A percentile compares a stretch with the other conserved stretches of the same genome.
Conservation (phyloP, 257 asterid species). For the Ilex aquifolium region DNA sequence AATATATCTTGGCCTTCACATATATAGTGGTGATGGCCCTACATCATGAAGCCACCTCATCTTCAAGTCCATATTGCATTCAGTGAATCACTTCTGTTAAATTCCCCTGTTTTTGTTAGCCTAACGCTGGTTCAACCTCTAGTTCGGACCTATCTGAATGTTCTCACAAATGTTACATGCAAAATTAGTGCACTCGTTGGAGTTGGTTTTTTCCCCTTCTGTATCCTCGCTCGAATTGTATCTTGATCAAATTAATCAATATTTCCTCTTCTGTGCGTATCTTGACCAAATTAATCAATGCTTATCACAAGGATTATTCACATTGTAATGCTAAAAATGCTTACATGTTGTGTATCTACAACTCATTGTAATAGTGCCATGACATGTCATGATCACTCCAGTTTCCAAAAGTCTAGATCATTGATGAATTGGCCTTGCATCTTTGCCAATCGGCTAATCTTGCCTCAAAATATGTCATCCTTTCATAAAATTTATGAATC, state of each 20-base stretch:
- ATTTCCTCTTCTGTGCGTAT: too few species aligned
- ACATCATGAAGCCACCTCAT: too few species aligned
- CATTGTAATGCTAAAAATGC: not conserved
- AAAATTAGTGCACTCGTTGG: too few species aligned
- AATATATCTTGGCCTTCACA: too few species aligned
- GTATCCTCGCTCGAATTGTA: too few species aligned
- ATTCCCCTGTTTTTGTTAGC: slow-evolving; percentile 6
- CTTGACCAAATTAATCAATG: too few species aligned
- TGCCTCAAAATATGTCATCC: slow-evolving; percentile 18
- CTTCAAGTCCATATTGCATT: too few species aligned
- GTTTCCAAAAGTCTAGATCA: slow-evolving; percentile 16
- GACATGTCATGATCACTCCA: slow-evolving; percentile 4
- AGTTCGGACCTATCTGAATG: slow-evolving; percentile 7
- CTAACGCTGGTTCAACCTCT: slow-evolving; percentile 3
- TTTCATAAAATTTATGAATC: slow-evolving; percentile 20
- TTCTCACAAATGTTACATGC: not conserved
- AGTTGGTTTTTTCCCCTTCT: too few species aligned
- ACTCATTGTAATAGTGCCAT: slow-evolving; percentile 13
- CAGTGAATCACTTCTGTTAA: not conserved
- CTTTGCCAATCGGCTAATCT: slow-evolving; percentile 12
- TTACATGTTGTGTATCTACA: slow-evolving; percentile 5
- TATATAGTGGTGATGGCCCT: too few species aligned
- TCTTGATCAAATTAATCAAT: too few species aligned
- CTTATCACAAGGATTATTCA: too few species aligned
- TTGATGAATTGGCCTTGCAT: slow-evolving; percentile 14